These are phyloP conservation scores for Elsinoe batatas DNA, from an alignment of 2,329 filamentous ascomycete species.

Conservation along the genomic window DNA sequence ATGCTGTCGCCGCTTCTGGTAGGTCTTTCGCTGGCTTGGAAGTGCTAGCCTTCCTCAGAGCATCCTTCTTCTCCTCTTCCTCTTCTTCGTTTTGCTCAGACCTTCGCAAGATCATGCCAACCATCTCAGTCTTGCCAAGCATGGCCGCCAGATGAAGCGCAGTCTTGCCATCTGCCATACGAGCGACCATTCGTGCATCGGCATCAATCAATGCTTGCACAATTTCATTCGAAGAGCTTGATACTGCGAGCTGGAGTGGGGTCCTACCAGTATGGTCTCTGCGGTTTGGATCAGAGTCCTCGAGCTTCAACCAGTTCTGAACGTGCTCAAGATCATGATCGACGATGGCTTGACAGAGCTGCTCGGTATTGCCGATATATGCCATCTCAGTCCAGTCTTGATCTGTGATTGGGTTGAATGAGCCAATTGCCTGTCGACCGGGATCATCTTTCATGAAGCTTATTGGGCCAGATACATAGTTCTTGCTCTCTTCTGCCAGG, in stretches of 20 bases:
- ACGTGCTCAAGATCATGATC: constrained; percentile 62
- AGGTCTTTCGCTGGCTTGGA: constrained; percentile 1
- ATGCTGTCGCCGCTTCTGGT: too few species aligned
- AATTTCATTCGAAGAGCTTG: constrained; percentile 57
- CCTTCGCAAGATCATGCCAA: constrained; percentile 61
- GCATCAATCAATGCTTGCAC: constrained; percentile 62
- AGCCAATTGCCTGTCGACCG: constrained; percentile 61
- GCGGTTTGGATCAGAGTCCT: constrained; percentile 59
- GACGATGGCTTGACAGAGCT: constrained; percentile 72
- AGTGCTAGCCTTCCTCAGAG: constrained; percentile 21
- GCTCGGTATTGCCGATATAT: constrained; percentile 69
- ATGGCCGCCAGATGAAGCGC: constrained; percentile 73
- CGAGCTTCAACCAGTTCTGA: constrained; percentile 56
- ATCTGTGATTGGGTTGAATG: constrained; percentile 71
- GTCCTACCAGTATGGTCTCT: constrained; percentile 71
- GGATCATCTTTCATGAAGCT: constrained; percentile 72
- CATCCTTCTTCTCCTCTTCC: constrained; percentile 27
- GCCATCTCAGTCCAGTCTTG: constrained; percentile 89
- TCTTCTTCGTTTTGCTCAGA: constrained; percentile 62
- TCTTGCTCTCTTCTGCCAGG: constrained; percentile 61
- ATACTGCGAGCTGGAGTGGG: constrained; percentile 66
- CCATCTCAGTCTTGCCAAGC: constrained; percentile 57
- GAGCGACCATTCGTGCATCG: constrained; percentile 61
- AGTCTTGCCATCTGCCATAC: constrained; percentile 69
- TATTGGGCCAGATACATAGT: constrained; percentile 64